Conservation (phyloP, 2,329 filamentous ascomycete species). For the Incumbomyces delicatus region DNA sequence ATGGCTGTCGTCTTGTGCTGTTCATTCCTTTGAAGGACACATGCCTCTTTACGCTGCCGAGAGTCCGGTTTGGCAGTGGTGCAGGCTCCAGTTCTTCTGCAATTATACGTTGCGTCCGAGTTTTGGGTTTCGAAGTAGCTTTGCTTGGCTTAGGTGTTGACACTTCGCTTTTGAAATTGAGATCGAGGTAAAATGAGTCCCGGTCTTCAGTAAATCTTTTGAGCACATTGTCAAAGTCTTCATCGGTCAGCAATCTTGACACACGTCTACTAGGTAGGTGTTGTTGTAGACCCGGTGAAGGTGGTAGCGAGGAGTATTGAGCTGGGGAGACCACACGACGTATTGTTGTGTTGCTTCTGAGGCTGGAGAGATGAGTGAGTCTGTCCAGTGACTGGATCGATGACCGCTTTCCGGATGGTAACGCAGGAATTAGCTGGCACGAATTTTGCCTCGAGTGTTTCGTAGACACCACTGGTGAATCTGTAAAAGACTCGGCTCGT, state of each 20-base stretch:
- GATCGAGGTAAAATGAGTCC: conserved; percentile 84
- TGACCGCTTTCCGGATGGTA: conserved; percentile 29
- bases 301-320: conserved; percentile 12
- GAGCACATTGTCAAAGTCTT: conserved; percentile 88
- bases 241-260: conserved; percentile 50
- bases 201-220: conserved; percentile 92
- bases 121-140: conserved; percentile 12
- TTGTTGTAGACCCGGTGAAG: conserved; percentile 17
- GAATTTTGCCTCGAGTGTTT: conserved; percentile 29
- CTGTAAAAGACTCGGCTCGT: conserved; percentile 27
- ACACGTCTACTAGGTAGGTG: conserved; percentile 19
- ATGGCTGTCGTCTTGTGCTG: conserved; percentile 80
- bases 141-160: conserved; percentile 37
- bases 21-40: conserved; percentile 94
- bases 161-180: conserved; percentile 72
- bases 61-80: conserved; percentile 48
- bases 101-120: conserved; percentile 72
- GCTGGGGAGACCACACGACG: conserved; percentile 24
- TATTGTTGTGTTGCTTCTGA: conserved; percentile 56
- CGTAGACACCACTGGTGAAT: conserved; percentile 33
- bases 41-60: conserved; percentile 80
- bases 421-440: conserved; percentile 28
- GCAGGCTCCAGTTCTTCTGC: conserved; percentile 54
- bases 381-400: conserved; percentile 43
- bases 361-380: conserved; percentile 45